A percentile compares a stretch with the other conserved stretches of the same genome.
Evolutionary conservation across 164 flowering plant species (phyloP).

Genomic region (Euptelea pleiosperma): DNA sequence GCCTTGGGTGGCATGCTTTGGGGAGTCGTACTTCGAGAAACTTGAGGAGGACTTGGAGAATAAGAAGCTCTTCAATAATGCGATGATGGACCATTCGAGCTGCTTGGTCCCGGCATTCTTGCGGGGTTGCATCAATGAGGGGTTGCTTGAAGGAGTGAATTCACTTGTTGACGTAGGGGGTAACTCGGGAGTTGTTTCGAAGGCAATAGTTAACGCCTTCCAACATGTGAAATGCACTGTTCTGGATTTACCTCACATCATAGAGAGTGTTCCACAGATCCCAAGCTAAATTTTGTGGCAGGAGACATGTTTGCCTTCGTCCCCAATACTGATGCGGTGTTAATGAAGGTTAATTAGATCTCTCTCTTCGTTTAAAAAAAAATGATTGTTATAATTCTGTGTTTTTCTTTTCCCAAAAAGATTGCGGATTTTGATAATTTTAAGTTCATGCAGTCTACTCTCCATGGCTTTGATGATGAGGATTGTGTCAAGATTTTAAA

Average conservation of each 20-base stretch:
- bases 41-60: background rate
- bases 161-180: slow-evolving; percentile 10
- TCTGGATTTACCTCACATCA: slow-evolving; percentile 4
- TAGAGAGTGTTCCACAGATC: background rate
- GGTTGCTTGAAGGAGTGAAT: background rate
- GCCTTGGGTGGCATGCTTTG: background rate
- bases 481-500: no score
- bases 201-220: background rate
- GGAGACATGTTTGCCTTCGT: slow-evolving; percentile 11
- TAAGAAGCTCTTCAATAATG: background rate
- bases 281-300: background rate
- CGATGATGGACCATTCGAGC: background rate
- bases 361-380: no score
- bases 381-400: no score
- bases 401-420: no score
- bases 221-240: slow-evolving; percentile 13
- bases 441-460: no score
- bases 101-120: background rate
- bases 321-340: slow-evolving; percentile 9
- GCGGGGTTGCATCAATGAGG: background rate
- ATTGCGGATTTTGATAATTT: no score
- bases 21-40: background rate
- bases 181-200: background rate
- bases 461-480: no score
- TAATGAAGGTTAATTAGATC: slow-evolving; percentile 7